Percentiles rank a stretch among this genome's conserved stretches.
These are phyloP conservation scores for Paecilomyces niveus DNA, from an alignment of 2,329 filamentous ascomycete genomes.

Conservation along the genomic window DNA sequence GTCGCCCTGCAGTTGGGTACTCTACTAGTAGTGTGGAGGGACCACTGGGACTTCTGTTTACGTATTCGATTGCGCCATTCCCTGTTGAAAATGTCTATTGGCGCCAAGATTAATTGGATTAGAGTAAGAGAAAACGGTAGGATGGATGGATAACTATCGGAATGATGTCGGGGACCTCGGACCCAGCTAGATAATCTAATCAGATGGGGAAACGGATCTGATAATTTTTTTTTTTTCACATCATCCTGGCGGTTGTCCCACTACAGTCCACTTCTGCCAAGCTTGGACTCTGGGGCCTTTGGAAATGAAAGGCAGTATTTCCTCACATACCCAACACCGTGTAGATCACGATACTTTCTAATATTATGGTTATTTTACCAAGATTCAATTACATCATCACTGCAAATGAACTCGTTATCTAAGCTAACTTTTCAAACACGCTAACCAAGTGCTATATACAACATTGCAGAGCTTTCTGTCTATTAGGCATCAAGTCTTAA, in stretches of 20 bases:
- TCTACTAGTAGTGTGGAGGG: not conserved
- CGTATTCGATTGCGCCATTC: not conserved
- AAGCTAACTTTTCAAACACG: not conserved
- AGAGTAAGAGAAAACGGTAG: not conserved
- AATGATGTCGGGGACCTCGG: not conserved
- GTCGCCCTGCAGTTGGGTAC: not conserved
- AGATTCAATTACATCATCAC: not conserved
- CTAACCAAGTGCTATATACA: not conserved
- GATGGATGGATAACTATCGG: not conserved
- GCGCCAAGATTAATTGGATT: not conserved
- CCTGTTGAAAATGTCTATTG: not conserved
- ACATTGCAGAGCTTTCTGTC: not conserved
- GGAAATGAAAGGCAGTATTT: no score
- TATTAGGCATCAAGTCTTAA: not conserved
- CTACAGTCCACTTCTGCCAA: not conserved
- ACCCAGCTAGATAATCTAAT: conserved; percentile 28
- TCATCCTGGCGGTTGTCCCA: not conserved
- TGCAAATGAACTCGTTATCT: not conserved
- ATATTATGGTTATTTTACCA: no score
- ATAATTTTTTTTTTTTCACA: not conserved
- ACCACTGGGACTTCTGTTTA: not conserved
- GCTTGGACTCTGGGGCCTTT: not conserved
- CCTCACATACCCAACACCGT: not conserved
- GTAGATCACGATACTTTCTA: not conserved
- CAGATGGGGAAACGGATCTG: conserved; percentile 13